Evolutionary conservation across 2,329 filamentous ascomycete genomes (phyloP).

Genomic region (Alternaria tenuissima): DNA sequence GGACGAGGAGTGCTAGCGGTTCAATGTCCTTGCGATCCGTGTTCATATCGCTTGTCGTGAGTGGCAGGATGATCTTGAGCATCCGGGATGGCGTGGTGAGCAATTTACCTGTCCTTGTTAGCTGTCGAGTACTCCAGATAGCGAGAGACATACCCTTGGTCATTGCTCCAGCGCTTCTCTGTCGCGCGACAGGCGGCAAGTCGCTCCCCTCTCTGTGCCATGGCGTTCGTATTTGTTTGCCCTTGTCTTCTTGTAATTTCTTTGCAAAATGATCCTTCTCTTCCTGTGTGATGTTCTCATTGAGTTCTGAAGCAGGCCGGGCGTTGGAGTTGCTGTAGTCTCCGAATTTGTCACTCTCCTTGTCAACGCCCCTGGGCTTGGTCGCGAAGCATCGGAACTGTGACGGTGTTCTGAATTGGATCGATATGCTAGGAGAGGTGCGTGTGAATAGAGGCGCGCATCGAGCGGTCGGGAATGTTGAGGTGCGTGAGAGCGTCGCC

Average conservation of each 20-base stretch:
- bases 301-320: conserved; percentile 51
- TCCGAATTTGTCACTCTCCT: conserved; percentile 25
- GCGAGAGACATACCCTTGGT: conserved; percentile 63
- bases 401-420: background rate
- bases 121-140: background rate
- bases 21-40: conserved; percentile 75
- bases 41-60: conserved; percentile 69
- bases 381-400: conserved; percentile 10
- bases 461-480: conserved; percentile 22
- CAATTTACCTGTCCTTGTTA: conserved; percentile 68
- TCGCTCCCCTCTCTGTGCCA: conserved; percentile 72
- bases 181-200: conserved; percentile 62
- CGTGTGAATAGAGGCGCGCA: conserved; percentile 13
- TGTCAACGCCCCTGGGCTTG: conserved; percentile 4
- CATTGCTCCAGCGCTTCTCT: conserved; percentile 65
- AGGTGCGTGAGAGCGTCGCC: conserved; percentile 28
- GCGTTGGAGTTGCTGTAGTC: conserved; percentile 45
- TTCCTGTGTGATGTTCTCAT: conserved; percentile 55
- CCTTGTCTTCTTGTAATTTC: conserved; percentile 58
- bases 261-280: conserved; percentile 57
- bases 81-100: conserved; percentile 81
- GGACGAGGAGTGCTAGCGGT: conserved; percentile 82
- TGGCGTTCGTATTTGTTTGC: conserved; percentile 67
- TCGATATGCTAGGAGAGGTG: conserved; percentile 4
- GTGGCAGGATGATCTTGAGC: conserved; percentile 80